phyloP scores from a whole-genome alignment of 2,329 filamentous ascomycete species.

The Claviceps citrina region DNA sequence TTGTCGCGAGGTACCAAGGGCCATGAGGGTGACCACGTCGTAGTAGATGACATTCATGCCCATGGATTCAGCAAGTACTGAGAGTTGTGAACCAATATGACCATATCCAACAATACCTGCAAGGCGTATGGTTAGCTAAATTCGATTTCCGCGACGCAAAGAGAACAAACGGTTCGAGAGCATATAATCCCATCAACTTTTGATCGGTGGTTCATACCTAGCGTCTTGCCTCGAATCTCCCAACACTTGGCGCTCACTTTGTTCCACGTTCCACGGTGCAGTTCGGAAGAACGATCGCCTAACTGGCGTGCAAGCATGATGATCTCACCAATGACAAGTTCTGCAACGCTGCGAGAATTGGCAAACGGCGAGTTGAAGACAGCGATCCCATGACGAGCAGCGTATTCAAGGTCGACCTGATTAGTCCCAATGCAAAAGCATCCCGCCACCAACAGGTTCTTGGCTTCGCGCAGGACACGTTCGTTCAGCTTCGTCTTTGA shows the following conservation, averaged over 20 bases:
- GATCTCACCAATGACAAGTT: slow-evolving; percentile 88
- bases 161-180: not conserved
- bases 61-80: slow-evolving; percentile 91
- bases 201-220: slow-evolving; percentile 38
- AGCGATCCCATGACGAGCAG: slow-evolving; percentile 72
- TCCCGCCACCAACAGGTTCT: slow-evolving; percentile 86
- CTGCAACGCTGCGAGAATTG: slow-evolving; percentile 92
- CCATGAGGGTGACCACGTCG: slow-evolving; percentile 89
- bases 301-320: slow-evolving; percentile 84
- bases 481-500: slow-evolving; percentile 93
- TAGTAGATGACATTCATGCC: slow-evolving; percentile 98
- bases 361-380: slow-evolving; percentile 99
- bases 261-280: slow-evolving; percentile 93
- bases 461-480: slow-evolving; percentile 71
- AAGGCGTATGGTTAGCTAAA: not conserved
- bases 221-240: slow-evolving; percentile 94
- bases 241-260: slow-evolving; percentile 95
- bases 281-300: slow-evolving; percentile 80
- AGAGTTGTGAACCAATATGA: slow-evolving; percentile 91
- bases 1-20: slow-evolving; percentile 73
- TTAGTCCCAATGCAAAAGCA: slow-evolving; percentile 99
- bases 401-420: slow-evolving; percentile 76
- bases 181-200: not conserved
- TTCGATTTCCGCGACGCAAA: not conserved
- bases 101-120: slow-evolving; percentile 85